Percentiles rank a stretch among this genome's conserved stretches.
Conservation (phyloP, 2,329 filamentous ascomycete species). For the Coniochaeta prunicola region DNA sequence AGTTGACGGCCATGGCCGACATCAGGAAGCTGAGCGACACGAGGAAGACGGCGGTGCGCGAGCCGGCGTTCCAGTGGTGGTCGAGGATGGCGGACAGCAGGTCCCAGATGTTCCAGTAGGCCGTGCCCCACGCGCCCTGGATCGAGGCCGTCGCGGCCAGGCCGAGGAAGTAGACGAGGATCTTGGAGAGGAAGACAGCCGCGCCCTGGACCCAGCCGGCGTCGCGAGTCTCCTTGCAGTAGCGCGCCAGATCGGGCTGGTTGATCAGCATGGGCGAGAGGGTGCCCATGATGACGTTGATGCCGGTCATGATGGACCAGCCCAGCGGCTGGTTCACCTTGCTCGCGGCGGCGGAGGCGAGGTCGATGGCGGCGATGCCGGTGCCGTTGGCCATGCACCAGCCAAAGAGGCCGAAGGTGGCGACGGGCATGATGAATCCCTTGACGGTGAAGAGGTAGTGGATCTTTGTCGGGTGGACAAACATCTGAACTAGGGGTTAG, state of each 20-base stretch:
- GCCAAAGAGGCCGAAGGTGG: conserved; percentile 26
- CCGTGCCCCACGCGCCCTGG: conserved; percentile 25
- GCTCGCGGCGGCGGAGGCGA: conserved; percentile 17
- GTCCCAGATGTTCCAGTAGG: conserved; percentile 29
- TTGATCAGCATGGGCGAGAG: conserved; percentile 1
- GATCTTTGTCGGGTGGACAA: conserved; percentile 23
- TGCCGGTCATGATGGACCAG: conserved; percentile 28
- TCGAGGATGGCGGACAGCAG: conserved; percentile 27
- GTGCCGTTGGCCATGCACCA: conserved; percentile 23
- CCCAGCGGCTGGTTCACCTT: conserved; percentile 20
- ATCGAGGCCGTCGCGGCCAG: conserved; percentile 23
- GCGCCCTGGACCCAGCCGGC: conserved; percentile 22
- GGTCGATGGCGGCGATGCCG: conserved; percentile 16
- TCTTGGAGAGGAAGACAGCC: conserved; percentile 15
- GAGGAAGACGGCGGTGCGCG: conserved; percentile 25
- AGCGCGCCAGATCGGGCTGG: conserved; percentile 28
- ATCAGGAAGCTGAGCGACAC: conserved; percentile 17
- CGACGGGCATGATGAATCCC: conserved; percentile 22
- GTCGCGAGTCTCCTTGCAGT: conserved; percentile 22
- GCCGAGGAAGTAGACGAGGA: conserved; percentile 21
- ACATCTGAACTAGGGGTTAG: background rate
- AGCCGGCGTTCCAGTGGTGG: conserved; percentile 21
- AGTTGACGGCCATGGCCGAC: conserved; percentile 34
- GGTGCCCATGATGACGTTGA: conserved; percentile 28
- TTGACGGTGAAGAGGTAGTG: conserved; percentile 17